phyloP scores from a whole-genome alignment of 129 eudicot genomes.

The Gnaphalium uliginosum region DNA sequence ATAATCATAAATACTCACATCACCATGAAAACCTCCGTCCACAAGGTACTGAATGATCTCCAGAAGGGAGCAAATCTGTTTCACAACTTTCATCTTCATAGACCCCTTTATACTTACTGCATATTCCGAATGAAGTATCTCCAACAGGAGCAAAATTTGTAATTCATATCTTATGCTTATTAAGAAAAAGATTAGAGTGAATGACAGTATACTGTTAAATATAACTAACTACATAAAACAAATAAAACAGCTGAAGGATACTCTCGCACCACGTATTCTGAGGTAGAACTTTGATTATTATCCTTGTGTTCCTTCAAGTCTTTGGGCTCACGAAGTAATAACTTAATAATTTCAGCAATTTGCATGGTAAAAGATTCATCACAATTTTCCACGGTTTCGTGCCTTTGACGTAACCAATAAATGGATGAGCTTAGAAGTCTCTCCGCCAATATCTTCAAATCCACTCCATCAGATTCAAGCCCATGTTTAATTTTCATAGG shows the following conservation, averaged over 20 bases:
- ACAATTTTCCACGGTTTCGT: conserved; percentile 20
- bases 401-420: conserved; percentile 50
- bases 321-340: conserved; percentile 63
- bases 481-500: conserved; percentile 63
- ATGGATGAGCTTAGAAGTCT: conserved; percentile 66
- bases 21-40: conserved; percentile 91
- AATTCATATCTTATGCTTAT: conserved; percentile 70
- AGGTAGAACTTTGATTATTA: conserved; percentile 29
- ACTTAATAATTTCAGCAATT: conserved; percentile 46
- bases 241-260: conserved; percentile 56
- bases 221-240: conserved; percentile 17
- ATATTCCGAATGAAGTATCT: conserved; percentile 70
- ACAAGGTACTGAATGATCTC: conserved; percentile 81
- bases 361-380: conserved; percentile 32
- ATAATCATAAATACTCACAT: conserved; percentile 72
- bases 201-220: conserved; percentile 1
- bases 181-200: conserved; percentile 45
- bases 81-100: conserved; percentile 67
- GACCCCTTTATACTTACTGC: conserved; percentile 49
- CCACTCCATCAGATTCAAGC: conserved; percentile 64
- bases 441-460: conserved; percentile 73
- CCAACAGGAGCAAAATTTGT: conserved; percentile 87
- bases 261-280: conserved; percentile 64
- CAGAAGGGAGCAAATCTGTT: conserved; percentile 79
- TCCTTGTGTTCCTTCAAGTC: conserved; percentile 56